Evolutionary conservation across 495 filamentous ascomycete genomes (phyloP), one percentile per base, ranked within the genome.

Genomic region (Aspergillus conjunctus): DNA sequence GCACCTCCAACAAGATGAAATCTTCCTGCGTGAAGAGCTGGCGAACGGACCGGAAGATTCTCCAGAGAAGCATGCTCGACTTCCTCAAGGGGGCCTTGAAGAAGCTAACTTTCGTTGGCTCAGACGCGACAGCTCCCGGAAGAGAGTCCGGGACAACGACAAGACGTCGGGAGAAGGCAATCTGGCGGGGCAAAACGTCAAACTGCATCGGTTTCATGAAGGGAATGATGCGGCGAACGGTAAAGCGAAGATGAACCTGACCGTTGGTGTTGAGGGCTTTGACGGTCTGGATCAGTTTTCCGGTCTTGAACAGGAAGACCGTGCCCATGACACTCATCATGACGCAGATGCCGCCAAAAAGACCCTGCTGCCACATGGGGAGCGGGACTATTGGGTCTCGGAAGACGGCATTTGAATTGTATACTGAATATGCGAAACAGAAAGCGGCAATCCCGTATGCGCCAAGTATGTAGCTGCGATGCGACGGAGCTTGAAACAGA

Each of bases 401-500:
- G 60, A 79, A 72, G 18, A 70, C 65, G 1, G 66, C 63, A 64
- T 80, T 81, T 51, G 82, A 84, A 64, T 85, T 81, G 66, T 79
- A 83, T 56, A 74, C 75, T 11, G 84, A 77, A 61, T 84, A 86
- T 14, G 73, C 66, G 54, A 88, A 76, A 72, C 84, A 88, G 68
- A 86, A 86, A 21, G 73, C 60, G 7, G 78, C 77, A 15, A 84
- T 73, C 37, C 73, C 67, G 66, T 88, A 86, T 66, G 82, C 81
- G 37, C 82, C 81, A 43, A 82, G 55, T 34, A 84, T 69, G 71
- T 84, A 89, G 64, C 76, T 71, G 54, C 79, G 77, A 62, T 90
- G 85, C 5, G 86, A 85, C 5, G 80, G 85, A 0, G 83, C 79
- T 58, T 85, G 74, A 75, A 86, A 91, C 33, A 91, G 72, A 0